Evolutionary conservation across 2,329 filamentous ascomycete genomes (phyloP).

Genomic region (Fusarium sp.): DNA sequence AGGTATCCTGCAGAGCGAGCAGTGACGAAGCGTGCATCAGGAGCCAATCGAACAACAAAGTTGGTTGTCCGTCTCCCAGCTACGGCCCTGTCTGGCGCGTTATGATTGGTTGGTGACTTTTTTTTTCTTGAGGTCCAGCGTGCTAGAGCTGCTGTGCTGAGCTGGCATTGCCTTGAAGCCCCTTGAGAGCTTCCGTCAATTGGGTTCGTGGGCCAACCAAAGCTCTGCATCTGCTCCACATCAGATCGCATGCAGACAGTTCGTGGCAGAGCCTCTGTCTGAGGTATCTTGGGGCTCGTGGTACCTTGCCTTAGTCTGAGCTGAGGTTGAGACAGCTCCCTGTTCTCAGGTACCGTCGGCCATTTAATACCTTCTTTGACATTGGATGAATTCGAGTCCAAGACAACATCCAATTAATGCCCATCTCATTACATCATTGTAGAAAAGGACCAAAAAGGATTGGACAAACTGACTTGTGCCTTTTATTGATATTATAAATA

Average conservation of each 20-base stretch:
- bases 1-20: slow-evolving; percentile 15
- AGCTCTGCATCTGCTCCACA: slow-evolving; percentile 23
- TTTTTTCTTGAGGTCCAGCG: slow-evolving; percentile 4
- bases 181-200: slow-evolving; percentile 31
- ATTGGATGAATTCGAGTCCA: background rate
- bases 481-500: background rate
- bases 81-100: slow-evolving; percentile 32
- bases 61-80: slow-evolving; percentile 38
- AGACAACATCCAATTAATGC: background rate
- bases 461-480: background rate
- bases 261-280: slow-evolving; percentile 36
- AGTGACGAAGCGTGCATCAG: slow-evolving; percentile 48
- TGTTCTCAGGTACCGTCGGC: slow-evolving; percentile 18
- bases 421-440: background rate
- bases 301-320: slow-evolving; percentile 41
- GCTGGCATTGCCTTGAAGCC: slow-evolving; percentile 43
- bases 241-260: slow-evolving; percentile 34
- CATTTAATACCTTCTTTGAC: slow-evolving; percentile 24
- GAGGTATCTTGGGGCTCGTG: slow-evolving; percentile 34
- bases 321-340: slow-evolving; percentile 6
- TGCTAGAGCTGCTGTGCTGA: slow-evolving; percentile 41
- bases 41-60: slow-evolving; percentile 46
- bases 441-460: background rate
- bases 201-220: slow-evolving; percentile 26
- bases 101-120: slow-evolving; percentile 38